Conservation (phyloP, 805 yeast species). For the Metschnikowia baotianmanensis region DNA sequence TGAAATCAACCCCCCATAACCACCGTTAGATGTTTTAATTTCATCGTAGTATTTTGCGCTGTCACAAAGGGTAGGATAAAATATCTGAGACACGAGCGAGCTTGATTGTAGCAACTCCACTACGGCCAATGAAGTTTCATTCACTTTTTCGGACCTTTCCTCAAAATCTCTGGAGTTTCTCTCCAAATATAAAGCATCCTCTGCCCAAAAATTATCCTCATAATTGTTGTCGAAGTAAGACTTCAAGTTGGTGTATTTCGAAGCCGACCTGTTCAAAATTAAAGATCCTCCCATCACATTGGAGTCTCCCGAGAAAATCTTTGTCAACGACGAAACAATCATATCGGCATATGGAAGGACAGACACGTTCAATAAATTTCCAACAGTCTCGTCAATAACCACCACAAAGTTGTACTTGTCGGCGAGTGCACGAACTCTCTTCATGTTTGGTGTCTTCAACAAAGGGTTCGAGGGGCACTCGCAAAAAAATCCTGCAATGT, state of each 20-base stretch:
- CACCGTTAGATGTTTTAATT: conserved; percentile 66
- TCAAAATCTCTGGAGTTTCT: conserved; percentile 90
- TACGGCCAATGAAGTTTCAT: conserved; percentile 53
- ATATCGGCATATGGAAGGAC: conserved; percentile 83
- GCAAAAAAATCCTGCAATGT: conserved; percentile 75
- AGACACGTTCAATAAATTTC: conserved; percentile 82
- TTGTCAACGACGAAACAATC: conserved; percentile 82
- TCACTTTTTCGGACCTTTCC: conserved; percentile 54
- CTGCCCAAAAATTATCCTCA: conserved; percentile 83
- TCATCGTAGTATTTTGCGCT: conserved; percentile 68
- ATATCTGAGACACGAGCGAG: conserved; percentile 60
- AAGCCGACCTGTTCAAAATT: conserved; percentile 68
- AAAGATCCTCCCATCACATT: conserved; percentile 94
- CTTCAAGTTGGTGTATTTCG: conserved; percentile 49
- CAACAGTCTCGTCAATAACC: conserved; percentile 92
- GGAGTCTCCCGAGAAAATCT: conserved; percentile 90
- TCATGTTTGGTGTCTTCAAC: conserved; percentile 77
- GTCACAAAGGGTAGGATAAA: conserved; percentile 62
- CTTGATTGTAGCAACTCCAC: conserved; percentile 50
- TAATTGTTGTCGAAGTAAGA: conserved; percentile 49
- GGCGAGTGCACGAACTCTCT: conserved; percentile 61
- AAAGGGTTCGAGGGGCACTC: conserved; percentile 97
- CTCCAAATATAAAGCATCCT: conserved; percentile 89
- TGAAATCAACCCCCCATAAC: conserved; percentile 86
- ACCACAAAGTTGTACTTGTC: conserved; percentile 71